Base-by-base conservation (phyloP, 768 basidiomycete genomes). In the Collybiopsis luxurians region DNA sequence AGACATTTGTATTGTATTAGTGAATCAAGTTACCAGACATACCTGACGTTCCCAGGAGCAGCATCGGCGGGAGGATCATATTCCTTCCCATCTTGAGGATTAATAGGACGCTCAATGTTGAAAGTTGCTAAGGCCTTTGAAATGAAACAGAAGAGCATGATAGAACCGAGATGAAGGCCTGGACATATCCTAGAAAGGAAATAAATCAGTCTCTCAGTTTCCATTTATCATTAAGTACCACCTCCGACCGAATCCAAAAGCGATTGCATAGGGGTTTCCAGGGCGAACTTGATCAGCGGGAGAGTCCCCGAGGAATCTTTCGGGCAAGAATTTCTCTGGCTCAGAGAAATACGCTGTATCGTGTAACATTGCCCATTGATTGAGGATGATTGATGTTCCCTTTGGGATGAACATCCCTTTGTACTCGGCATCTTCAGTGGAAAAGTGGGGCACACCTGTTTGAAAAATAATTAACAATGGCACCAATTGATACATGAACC, bases 381-480 rank as follows among this genome's bases (percentile, higher is more conserved):
- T 73, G 2, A 69, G 58, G 17, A 73, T 58, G 27, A 74, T 51
- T 1, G 64, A 58, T 2, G 70, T 53, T 24, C 66, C 64, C 51
- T 63, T 64, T 0, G 72, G 71, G n/a, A 73, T 66, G 60, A 62
- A 66, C 61, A 64, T 65, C 24, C 70, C 70, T 12, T 66, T 55
- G 58, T 71, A 74, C 4, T 64, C 65, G 52, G 70, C 71, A 49
- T 73, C 72, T 23, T 63, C 61, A 6, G 61, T 59, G 6, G 65
- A 56, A n/a, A 57, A 59, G 53, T 73, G 72, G 2, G 71, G 69
- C 7, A 44, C 21, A 61, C 63, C 67, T 67, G 19, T 34, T 5
- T 34, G 31, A 34, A 6, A 7, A 23, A 27, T 2, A 34, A 23
- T 9, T 10, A 40, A n/a, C 15, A n/a, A 2, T 28, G 11, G 13